phyloP scores from a whole-genome alignment of 1,139 yeast genomes.

The Nakaseomyces glabratus region DNA sequence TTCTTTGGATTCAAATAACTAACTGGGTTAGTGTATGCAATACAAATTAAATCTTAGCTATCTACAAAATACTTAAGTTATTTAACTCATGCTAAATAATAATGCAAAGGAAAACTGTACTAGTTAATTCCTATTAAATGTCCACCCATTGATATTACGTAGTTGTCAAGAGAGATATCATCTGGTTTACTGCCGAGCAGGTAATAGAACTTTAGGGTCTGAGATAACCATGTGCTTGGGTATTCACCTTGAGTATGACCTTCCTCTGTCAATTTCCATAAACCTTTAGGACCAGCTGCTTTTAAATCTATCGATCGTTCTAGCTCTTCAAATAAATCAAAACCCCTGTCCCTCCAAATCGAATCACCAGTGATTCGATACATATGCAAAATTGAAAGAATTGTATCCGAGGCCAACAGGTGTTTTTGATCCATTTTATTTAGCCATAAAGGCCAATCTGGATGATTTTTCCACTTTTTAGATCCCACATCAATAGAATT shows the following conservation, averaged over 20 bases:
- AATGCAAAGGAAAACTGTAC: too few species aligned
- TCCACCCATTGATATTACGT: conserved; percentile 71
- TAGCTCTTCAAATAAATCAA: conserved; percentile 44
- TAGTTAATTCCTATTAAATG: conserved; percentile 69
- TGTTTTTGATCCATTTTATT: conserved; percentile 42
- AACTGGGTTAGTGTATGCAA: too few species aligned
- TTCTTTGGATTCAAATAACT: too few species aligned
- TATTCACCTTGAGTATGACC: conserved; percentile 39
- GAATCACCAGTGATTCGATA: conserved; percentile 67
- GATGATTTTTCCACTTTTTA: conserved; percentile 14
- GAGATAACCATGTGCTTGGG: conserved; percentile 66
- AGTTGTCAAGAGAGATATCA: conserved; percentile 55
- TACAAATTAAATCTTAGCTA: too few species aligned
- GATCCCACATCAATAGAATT: conserved; percentile 11
- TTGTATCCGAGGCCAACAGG: conserved; percentile 64
- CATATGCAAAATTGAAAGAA: conserved; percentile 65
- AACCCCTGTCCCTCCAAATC: conserved; percentile 59
- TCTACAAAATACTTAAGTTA: too few species aligned
- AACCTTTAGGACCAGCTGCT: conserved; percentile 37
- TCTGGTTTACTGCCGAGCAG: conserved; percentile 56
- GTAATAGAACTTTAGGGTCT: conserved; percentile 67
- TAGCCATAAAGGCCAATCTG: conserved; percentile 34
- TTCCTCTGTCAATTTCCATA: conserved; percentile 32
- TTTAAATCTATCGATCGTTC: conserved; percentile 49
- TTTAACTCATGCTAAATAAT: too few species aligned